Conservation (phyloP, 306 rosid species). For the Fragaria nilgerrensis region DNA sequence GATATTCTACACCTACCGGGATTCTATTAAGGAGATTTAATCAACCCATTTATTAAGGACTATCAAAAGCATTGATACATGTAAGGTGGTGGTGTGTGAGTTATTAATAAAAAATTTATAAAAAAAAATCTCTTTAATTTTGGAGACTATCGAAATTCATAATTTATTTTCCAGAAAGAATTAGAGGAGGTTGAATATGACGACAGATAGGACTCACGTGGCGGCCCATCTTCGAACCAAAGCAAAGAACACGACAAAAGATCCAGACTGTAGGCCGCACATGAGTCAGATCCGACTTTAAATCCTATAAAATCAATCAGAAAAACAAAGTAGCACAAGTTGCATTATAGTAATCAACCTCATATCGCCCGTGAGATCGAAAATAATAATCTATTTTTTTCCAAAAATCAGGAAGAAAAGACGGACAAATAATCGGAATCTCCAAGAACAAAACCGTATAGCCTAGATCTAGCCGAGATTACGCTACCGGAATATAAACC, state of each 20-base stretch:
- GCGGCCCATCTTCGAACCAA: background rate
- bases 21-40: background rate
- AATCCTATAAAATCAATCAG: background rate
- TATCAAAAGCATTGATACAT: background rate
- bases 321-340: background rate
- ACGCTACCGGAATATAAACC: background rate
- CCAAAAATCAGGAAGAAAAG: background rate
- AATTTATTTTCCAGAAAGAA: background rate
- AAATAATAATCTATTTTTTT: background rate
- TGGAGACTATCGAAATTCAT: background rate
- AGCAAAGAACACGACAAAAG: background rate
- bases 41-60: background rate
- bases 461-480: constrained; percentile 13
- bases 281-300: background rate
- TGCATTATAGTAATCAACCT: background rate
- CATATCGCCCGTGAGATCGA: background rate
- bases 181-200: background rate
- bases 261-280: background rate
- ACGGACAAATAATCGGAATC: background rate
- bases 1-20: background rate
- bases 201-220: constrained; percentile 1
- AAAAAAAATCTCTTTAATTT: background rate
- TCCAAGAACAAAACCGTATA: background rate
- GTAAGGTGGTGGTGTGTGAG: no score
- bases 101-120: background rate